Base-by-base conservation (phyloP, 2,329 filamentous ascomycete genomes). In the Aspergillus amoenus region DNA sequence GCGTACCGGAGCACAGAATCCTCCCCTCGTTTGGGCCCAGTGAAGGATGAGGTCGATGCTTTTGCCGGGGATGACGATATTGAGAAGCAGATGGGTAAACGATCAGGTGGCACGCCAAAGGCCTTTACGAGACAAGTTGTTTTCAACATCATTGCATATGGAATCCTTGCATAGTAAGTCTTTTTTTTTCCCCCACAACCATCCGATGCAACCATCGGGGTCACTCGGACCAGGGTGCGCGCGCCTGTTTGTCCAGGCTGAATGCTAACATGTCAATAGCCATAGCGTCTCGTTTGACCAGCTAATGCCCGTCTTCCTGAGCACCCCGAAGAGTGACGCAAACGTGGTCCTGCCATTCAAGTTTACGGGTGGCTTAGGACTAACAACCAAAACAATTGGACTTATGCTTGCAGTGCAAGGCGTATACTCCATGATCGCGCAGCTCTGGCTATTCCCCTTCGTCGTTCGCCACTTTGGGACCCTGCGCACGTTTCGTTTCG, bases 241-340 rank as follows among this genome's bases (percentile, higher is more conserved):
- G 3, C 27, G 27, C 27, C 27, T 30, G 27, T 30, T 30, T 30
- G 27, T 30, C 27, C 27, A 30, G 27, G 22, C 17, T 45, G 47
- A 34, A 65, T 80, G 58, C 64, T 64, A 50, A 67, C 68, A 70
- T 68, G 47, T 44, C 32, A 60, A 41, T 68, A 96, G 93, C 78
- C 93, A 97, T 77, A 97, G 93, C 12, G 97, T 99, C 76, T 95
- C 93, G 0, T 94, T 96, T 66, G 94, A 99, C 75, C 90, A 96
- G 69, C 83, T 97, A 48, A 87, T 97, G 66, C 93, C 94, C 0
- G 90, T 97, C 2, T 91, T 99, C 65, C 85, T 99, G 69, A 93
- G 90, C 73, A 90, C 90, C 44, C 71, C 82, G 67, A 70, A 82
- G 68, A 74, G 84, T 69, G 61, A 79, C 27, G 71, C 75, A 15